Evolutionary conservation across 768 basidiomycete genomes (phyloP).

Genomic region (Pisolithus microcarpus): DNA sequence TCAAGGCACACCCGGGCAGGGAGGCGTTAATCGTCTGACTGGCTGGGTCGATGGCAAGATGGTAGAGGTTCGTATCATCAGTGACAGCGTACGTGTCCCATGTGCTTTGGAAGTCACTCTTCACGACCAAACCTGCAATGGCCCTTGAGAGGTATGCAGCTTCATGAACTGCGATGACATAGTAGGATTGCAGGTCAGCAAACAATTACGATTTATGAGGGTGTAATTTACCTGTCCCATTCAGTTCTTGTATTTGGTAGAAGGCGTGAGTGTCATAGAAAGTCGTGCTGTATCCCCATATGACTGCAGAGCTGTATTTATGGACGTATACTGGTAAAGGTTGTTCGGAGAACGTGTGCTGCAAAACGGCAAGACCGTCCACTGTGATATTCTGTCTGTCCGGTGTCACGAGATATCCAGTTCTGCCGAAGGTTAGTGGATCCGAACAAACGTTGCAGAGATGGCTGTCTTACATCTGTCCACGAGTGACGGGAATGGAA

Average conservation of each 20-base stretch:
- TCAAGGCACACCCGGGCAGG: conserved; percentile 5
- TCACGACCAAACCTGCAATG: not conserved
- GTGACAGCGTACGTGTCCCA: conserved; percentile 10
- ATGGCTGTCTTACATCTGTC: conserved; percentile 5
- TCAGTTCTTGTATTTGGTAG: conserved; percentile 6
- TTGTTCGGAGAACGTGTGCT: conserved; percentile 9
- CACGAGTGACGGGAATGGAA: conserved; percentile 10
- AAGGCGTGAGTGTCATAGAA: conserved; percentile 12
- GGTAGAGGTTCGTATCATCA: conserved; percentile 2
- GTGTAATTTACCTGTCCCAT: conserved; percentile 7
- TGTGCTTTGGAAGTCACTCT: conserved; percentile 1
- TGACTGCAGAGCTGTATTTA: conserved; percentile 1
- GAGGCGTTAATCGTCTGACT: not conserved
- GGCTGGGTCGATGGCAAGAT: not conserved
- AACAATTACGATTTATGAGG: no score
- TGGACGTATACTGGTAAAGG: conserved; percentile 3
- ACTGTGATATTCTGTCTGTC: not conserved
- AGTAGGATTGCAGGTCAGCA: not conserved
- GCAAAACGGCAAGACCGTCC: conserved; percentile 5
- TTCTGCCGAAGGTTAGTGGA: not conserved
- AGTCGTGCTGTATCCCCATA: conserved; percentile 9
- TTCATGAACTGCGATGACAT: conserved; percentile 5
- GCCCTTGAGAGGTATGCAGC: conserved; percentile 10
- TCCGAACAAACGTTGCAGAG: not conserved
- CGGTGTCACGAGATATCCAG: conserved; percentile 5